Evolutionary conservation across 495 filamentous ascomycete genomes (phyloP), one percentile per base, ranked within the genome.

Genomic region (Recurvomyces mirabilis): DNA sequence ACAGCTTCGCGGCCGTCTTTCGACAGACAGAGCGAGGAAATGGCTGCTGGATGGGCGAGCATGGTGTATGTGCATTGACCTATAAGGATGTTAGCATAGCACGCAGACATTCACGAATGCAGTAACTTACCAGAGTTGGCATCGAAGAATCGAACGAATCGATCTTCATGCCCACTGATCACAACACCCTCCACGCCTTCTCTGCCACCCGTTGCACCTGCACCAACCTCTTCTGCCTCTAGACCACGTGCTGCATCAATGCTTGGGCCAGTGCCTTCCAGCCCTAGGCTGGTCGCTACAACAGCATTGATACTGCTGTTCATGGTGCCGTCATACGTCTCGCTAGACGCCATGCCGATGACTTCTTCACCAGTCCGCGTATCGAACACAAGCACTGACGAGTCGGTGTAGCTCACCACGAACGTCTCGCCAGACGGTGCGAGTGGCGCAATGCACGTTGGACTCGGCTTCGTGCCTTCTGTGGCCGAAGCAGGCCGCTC

Each of bases 1-100:
- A 98, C 93, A 5, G 95, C 80, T 70, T 98, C 91, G 33, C 81
- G 76, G 21, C 88, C 88, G 55, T 94, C 87, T 10, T 91, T 89
- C 46, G 83, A 91, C 22, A 98, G 74, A 0, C 84, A 87, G 13
- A 98, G 75, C 11, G 84, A 77, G 12, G 91, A 87, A 54, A 96
- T 94, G 29, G 91, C 78, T 3, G 87, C 80, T 1, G 89, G 85
- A 59, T 98, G 91, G 2, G 91, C 91, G 43, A 95, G 78, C 91
- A 98, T 96, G 52, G 79, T 88, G 63, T 96, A 98, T 13, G 93
- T 94, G 68, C 87, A 94, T 91, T 96, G 93, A 50, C 91, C 91
- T 98, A 54, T 25, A 18, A 29, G 29, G 24, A 40, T 13, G 30
- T 43, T 20, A 45, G 41, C 22, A 46, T 17, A 38, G 30, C n/a